phyloP scores from a whole-genome alignment of 2,329 filamentous ascomycete species.

The Colletotrichum chrysophilum region DNA sequence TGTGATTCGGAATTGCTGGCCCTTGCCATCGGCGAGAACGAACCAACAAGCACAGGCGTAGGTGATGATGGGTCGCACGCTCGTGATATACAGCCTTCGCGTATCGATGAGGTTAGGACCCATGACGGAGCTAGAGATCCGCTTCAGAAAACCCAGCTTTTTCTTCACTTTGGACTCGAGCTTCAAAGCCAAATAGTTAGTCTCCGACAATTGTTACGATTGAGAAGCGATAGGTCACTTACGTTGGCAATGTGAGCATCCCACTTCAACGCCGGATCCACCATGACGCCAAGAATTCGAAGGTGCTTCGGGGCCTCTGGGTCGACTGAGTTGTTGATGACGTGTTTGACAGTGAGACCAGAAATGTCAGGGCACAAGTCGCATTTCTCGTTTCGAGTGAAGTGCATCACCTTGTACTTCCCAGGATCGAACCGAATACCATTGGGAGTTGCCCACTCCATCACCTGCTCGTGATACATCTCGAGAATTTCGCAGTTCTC shows the following conservation, averaged over 20 bases:
- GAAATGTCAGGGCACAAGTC: background rate
- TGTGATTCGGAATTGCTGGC: background rate
- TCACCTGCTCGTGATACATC: background rate
- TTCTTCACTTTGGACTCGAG: background rate
- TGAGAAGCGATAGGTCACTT: background rate
- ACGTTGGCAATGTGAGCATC: background rate
- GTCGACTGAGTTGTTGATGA: background rate
- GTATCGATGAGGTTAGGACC: background rate
- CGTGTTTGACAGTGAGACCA: background rate
- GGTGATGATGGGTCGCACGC: background rate
- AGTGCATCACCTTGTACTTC: background rate
- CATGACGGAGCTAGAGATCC: background rate
- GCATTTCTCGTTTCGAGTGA: background rate
- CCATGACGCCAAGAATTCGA: background rate
- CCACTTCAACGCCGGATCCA: background rate
- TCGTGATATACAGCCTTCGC: background rate
- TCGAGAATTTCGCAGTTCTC: background rate
- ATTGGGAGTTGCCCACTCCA: background rate
- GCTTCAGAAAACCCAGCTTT: background rate
- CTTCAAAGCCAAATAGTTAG: background rate
- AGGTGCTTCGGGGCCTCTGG: background rate
- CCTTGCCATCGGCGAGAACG: background rate
- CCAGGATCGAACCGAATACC: background rate
- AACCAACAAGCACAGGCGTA: background rate
- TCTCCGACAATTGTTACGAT: background rate